phyloP scores from a whole-genome alignment of 805 yeast genomes.

The Suhomyces canberraensis region DNA sequence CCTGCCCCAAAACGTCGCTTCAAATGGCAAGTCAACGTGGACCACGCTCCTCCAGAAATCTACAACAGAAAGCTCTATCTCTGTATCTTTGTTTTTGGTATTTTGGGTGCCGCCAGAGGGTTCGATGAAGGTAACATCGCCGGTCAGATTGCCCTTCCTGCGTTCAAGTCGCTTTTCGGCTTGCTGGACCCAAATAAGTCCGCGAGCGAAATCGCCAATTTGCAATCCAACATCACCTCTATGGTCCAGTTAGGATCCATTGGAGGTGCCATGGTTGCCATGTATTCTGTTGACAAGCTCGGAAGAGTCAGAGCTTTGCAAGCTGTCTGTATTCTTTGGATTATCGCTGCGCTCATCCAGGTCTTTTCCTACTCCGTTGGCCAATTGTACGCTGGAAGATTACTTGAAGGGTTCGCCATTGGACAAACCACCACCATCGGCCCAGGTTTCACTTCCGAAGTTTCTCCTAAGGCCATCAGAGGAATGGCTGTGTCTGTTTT shows the following conservation, averaged over 20 bases:
- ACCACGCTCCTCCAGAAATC: conserved; percentile 20
- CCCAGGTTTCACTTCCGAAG: conserved; percentile 22
- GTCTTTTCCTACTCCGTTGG: conserved; percentile 16
- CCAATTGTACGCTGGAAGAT: conserved; percentile 23
- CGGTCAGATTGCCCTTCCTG: conserved; percentile 17
- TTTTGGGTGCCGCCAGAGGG: conserved; percentile 25
- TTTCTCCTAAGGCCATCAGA: conserved; percentile 21
- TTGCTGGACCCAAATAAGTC: conserved; percentile 15
- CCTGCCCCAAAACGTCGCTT: conserved; percentile 9
- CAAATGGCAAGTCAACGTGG: conserved; percentile 15
- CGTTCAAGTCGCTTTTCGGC: conserved; percentile 18
- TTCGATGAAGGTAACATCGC: conserved; percentile 23
- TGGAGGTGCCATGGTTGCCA: conserved; percentile 22
- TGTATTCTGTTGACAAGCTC: conserved; percentile 21
- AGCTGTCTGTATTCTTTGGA: conserved; percentile 18
- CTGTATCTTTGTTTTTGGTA: conserved; percentile 20
- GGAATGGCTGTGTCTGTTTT: conserved; percentile 22
- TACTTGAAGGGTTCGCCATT: conserved; percentile 23
- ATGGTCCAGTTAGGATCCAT: conserved; percentile 25
- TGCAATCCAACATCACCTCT: conserved; percentile 22
- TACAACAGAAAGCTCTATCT: conserved; percentile 20
- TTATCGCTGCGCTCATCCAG: conserved; percentile 19
- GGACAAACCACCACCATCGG: conserved; percentile 26
- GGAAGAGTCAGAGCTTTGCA: conserved; percentile 23
- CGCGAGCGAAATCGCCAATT: conserved; percentile 14